Conservation (phyloP, 2,329 filamentous ascomycete genomes). For the Scedosporium aurantiacum region DNA sequence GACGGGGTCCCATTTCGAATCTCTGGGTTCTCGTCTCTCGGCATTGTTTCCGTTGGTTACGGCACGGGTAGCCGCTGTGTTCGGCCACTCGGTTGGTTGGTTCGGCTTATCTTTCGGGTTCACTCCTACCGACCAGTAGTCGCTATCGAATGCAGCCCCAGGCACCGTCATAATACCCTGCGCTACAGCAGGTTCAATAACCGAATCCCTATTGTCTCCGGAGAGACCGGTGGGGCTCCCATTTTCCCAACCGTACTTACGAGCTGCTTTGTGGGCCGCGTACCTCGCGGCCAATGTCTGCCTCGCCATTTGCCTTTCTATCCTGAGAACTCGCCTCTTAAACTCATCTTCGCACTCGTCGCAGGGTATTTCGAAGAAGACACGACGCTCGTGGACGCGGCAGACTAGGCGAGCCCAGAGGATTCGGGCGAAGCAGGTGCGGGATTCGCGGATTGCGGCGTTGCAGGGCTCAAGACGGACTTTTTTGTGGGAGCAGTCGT, state of each 20-base stretch:
- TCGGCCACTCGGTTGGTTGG: not conserved
- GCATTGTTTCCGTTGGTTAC: not conserved
- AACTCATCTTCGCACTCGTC: not conserved
- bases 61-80: not conserved
- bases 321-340: not conserved
- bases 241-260: not conserved
- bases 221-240: not conserved
- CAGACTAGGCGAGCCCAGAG: not conserved
- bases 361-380: not conserved
- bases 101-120: not conserved
- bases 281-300: not conserved
- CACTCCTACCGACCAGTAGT: not conserved
- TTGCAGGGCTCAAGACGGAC: not conserved
- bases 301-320: not conserved
- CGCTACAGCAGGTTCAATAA: not conserved
- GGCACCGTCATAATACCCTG: not conserved
- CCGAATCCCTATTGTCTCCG: not conserved
- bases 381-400: not conserved
- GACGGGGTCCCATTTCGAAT: not conserved
- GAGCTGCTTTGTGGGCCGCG: not conserved
- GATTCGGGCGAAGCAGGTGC: not conserved
- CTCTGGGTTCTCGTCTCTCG: not conserved
- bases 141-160: not conserved
- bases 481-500: constrained; percentile 1
- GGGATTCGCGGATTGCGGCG: not conserved